Base-by-base conservation (phyloP, 495 filamentous ascomycete species). In the Extremus antarcticus region DNA sequence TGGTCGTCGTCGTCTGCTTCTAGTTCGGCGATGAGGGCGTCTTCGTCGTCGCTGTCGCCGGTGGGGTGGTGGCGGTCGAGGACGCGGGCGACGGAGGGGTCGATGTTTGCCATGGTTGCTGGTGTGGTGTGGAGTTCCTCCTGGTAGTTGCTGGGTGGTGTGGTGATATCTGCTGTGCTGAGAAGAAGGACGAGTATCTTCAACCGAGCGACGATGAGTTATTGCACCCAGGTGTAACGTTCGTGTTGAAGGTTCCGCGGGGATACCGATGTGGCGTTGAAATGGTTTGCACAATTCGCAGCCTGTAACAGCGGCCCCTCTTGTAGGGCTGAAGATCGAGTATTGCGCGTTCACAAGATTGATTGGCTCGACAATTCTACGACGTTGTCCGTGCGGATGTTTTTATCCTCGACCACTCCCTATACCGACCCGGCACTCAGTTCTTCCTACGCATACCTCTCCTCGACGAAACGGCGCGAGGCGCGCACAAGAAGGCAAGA, bases 11-110 rank as follows among this genome's bases (percentile, higher is more conserved):
- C 86, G n/a, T n/a, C n/a, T n/a, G n/a, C n/a, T 70, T 88, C 86
- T 29, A 90, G 79, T 48, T 77, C 73, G 35, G 77, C 77, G 62
- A 90, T 78, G 38, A 90, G 76, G 25, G 80, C 83, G 64, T 88
- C 85, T 72, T 86, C 82, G 66, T 87, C 82, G 54, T 79, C 76
- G 3, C 68, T 70, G 59, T 76, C 66, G 60, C 60, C 25, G 43
- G 41, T 58, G 39, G 39, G 50, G 7, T 49, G 21, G 48, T 54
- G 55, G 35, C 52, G 25, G 61, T 80, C 76, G 19, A 79, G 64
- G 16, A 76, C 51, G 23, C 63, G 60, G n/a, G 76, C 75, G 17
- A 78, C 76, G 25, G 68, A 68, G 17, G 67, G 55, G 61, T 78
- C 76, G 43, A 78, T 59, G 19, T 55, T 39, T 19, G 59, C 40